These are phyloP conservation scores for Mortierella sp. DNA, from an alignment of 371 early-diverging fungal genomes.

Conservation along the genomic window DNA sequence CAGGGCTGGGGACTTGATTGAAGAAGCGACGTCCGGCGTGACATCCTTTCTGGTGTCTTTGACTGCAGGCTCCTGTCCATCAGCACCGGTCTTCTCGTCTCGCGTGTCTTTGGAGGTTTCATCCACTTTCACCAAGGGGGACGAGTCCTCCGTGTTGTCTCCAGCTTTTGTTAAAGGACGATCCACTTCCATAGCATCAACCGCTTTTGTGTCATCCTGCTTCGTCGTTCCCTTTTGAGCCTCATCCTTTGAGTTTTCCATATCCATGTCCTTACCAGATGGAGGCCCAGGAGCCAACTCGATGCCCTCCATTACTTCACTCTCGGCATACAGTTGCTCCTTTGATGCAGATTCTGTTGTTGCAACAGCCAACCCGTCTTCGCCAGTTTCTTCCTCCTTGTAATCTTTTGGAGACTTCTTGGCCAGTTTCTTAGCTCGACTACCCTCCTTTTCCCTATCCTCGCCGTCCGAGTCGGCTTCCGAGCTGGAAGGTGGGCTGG, in stretches of 20 bases:
- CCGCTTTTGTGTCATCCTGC: background rate
- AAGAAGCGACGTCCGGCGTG: background rate
- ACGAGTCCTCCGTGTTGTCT: background rate
- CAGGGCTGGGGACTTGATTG: conserved; percentile 9
- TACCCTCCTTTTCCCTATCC: conserved; percentile 7
- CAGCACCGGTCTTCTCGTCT: no score
- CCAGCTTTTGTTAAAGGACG: background rate
- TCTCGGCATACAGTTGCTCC: background rate
- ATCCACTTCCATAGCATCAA: background rate
- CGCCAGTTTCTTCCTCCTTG: background rate
- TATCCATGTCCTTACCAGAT: background rate
- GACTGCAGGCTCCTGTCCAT: no score
- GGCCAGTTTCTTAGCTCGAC: conserved; percentile 37
- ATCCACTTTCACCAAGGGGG: background rate
- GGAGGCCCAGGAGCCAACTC: background rate
- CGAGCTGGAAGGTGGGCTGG: conserved; percentile 47
- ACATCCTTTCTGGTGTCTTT: background rate
- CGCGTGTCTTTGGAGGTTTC: background rate
- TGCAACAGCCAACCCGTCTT: background rate
- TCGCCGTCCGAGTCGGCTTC: conserved; percentile 37
- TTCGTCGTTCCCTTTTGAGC: background rate
- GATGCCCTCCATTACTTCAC: background rate
- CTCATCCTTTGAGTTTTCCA: conserved; percentile 1
- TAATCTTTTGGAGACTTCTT: conserved; percentile 29
- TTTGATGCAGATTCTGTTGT: background rate